Evolutionary conservation across 257 asterid genomes (phyloP).

Genomic region (Haberlea rhodopensis): DNA sequence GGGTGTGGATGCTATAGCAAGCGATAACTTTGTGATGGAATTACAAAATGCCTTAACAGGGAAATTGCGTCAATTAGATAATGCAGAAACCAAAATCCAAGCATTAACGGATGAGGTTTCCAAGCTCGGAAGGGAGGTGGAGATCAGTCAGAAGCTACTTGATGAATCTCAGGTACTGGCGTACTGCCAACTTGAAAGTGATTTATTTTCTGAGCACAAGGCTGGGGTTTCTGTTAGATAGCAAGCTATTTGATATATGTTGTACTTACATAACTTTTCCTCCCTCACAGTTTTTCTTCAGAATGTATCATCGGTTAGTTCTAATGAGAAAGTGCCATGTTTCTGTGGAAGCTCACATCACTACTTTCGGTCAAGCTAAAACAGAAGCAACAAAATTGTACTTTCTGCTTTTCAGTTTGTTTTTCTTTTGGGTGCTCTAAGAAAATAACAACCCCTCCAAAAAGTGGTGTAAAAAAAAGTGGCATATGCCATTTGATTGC

Average conservation of each 20-base stretch:
- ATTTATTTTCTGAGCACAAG: constrained; percentile 1
- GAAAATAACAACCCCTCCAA: too few relatives aligned
- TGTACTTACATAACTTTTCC: too few relatives aligned
- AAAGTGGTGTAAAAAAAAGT: too few relatives aligned
- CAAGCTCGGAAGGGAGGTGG: constrained; percentile 70
- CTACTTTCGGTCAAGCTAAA: too few relatives aligned
- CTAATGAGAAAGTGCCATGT: not conserved
- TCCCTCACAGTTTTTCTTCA: too few relatives aligned
- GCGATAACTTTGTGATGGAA: constrained; percentile 44
- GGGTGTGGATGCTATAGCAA: constrained; percentile 39
- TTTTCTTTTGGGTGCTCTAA: too few relatives aligned
- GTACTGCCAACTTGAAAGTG: constrained; percentile 38
- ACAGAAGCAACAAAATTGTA: too few relatives aligned
- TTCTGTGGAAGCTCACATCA: not conserved
- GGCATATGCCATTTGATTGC: too few relatives aligned
- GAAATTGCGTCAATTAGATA: constrained; percentile 58
- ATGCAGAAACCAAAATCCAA: constrained; percentile 57
- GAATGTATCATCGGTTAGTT: too few relatives aligned
- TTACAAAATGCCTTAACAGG: constrained; percentile 53
- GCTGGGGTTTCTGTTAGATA: not conserved
- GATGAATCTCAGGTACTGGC: constrained; percentile 93
- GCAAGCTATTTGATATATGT: not conserved
- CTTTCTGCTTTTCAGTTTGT: too few relatives aligned
- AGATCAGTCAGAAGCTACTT: constrained; percentile 68
- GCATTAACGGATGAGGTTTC: constrained; percentile 56